These are phyloP conservation scores for Pestalotiopsis sp. DNA, from an alignment of 2,329 filamentous ascomycete species.

Conservation along the genomic window DNA sequence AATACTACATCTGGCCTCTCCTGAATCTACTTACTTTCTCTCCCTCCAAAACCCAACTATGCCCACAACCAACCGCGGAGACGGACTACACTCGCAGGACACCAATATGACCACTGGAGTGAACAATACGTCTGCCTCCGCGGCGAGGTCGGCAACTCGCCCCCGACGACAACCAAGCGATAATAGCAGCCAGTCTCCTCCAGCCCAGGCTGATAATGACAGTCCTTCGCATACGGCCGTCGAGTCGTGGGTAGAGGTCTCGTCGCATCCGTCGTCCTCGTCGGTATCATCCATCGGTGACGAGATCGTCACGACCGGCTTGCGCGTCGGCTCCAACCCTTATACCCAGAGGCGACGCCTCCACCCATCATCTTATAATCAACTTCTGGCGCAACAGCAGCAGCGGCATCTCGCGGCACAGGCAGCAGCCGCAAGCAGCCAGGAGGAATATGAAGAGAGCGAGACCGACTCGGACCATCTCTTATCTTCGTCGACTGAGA, in stretches of 20 bases:
- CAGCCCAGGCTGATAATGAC: slow-evolving; percentile 13
- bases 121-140: slow-evolving; percentile 18
- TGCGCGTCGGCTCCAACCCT: slow-evolving; percentile 69
- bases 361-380: slow-evolving; percentile 32
- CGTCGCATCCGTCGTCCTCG: slow-evolving; percentile 90
- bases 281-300: slow-evolving; percentile 85
- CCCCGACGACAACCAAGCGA: slow-evolving; percentile 28
- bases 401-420: slow-evolving; percentile 35
- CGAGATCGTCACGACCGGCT: slow-evolving; percentile 87
- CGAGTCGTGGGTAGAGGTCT: slow-evolving; percentile 97
- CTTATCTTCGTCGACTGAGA: slow-evolving; percentile 62
- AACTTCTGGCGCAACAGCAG: slow-evolving; percentile 31
- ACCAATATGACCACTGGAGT: slow-evolving; percentile 18
- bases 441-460: slow-evolving; percentile 93
- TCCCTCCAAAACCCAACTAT: not conserved
- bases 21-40: not conserved
- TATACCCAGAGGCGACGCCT: slow-evolving; percentile 59
- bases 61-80: slow-evolving; percentile 19
- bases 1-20: not conserved
- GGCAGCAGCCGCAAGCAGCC: slow-evolving; percentile 66
- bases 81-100: slow-evolving; percentile 25
- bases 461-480: slow-evolving; percentile 83
- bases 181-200: slow-evolving; percentile 21
- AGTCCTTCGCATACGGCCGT: slow-evolving; percentile 29
- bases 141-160: slow-evolving; percentile 18